A percentile compares a stretch with the other conserved stretches of the same genome.
phyloP scores from a whole-genome alignment of 768 basidiomycete genomes.

The Leccinum ochraceum region DNA sequence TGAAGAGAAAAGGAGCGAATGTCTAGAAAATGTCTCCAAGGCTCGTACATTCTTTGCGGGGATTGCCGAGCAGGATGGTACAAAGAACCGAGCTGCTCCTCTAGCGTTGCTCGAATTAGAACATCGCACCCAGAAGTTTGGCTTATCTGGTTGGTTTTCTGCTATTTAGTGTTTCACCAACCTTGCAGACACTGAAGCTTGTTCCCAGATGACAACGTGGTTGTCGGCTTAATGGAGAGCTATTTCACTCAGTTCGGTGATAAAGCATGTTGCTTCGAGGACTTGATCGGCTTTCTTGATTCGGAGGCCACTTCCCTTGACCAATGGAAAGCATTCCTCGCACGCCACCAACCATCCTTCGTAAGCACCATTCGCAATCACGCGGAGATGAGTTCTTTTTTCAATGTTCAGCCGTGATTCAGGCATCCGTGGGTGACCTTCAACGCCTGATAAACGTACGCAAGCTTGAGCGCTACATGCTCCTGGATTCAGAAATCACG shows the following conservation, averaged over 20 bases:
- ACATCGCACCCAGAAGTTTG: constrained; percentile 51
- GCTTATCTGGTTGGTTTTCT: constrained; percentile 41
- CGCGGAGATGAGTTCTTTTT: constrained; percentile 16
- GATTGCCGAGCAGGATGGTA: constrained; percentile 65
- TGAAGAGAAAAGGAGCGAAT: constrained; percentile 41
- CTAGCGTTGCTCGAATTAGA: constrained; percentile 80
- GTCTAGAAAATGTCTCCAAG: constrained; percentile 41
- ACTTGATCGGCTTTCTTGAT: constrained; percentile 66
- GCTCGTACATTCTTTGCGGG: constrained; percentile 53
- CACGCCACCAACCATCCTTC: constrained; percentile 46
- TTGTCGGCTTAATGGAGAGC: constrained; percentile 53
- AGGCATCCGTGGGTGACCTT: constrained; percentile 58
- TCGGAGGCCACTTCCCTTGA: constrained; percentile 47
- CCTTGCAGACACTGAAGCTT: background rate
- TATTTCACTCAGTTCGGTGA: constrained; percentile 76
- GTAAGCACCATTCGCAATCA: constrained; percentile 39
- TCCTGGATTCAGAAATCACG: constrained; percentile 50
- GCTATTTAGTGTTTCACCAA: background rate
- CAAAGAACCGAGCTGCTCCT: constrained; percentile 70
- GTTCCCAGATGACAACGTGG: constrained; percentile 43
- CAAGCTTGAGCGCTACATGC: constrained; percentile 69
- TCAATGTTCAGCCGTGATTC: constrained; percentile 13
- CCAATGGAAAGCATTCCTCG: constrained; percentile 57
- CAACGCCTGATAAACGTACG: constrained; percentile 70
- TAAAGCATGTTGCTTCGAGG: constrained; percentile 88